phyloP scores from a whole-genome alignment of 2,329 filamentous ascomycete species.

The Penicillium sp. region DNA sequence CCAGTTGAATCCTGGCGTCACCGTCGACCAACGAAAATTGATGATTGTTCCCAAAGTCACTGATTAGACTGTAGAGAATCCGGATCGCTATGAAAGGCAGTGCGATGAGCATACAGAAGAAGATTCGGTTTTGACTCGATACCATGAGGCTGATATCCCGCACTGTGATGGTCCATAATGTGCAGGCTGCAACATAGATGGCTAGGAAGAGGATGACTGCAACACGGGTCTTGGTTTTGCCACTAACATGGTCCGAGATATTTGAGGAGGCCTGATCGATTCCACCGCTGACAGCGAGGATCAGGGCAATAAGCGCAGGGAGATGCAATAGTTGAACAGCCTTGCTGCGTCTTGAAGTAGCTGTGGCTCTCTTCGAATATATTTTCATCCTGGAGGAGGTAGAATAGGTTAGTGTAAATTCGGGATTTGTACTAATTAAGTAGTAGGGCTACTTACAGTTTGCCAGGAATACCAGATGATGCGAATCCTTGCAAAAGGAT shows the following conservation, averaged over 20 bases:
- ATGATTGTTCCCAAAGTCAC: slow-evolving; percentile 4
- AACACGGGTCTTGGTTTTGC: background rate
- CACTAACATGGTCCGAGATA: slow-evolving; percentile 2
- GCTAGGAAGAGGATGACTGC: slow-evolving; percentile 3
- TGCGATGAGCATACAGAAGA: slow-evolving; percentile 1
- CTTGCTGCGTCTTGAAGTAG: slow-evolving; percentile 3
- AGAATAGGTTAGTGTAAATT: background rate
- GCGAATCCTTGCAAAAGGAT: background rate
- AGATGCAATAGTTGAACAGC: slow-evolving; percentile 7
- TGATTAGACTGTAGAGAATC: slow-evolving; percentile 7
- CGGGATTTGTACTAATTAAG: background rate
- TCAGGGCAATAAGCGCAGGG: slow-evolving; percentile 6
- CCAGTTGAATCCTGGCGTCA: background rate
- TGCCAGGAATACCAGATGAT: background rate
- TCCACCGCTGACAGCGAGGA: slow-evolving; percentile 8
- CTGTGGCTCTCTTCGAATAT: slow-evolving; percentile 4
- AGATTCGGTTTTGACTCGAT: slow-evolving; percentile 2
- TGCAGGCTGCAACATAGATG: background rate
- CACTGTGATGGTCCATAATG: slow-evolving; percentile 2
- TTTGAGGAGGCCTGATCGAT: slow-evolving; percentile 5
- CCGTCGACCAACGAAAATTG: slow-evolving; percentile 5
- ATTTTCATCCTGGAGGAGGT: background rate
- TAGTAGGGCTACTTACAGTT: background rate
- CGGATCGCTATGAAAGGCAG: slow-evolving; percentile 2
- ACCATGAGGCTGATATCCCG: background rate